Base-by-base conservation (phyloP, 192 early-diverging fungal genomes). In the Coemansia interrupta region DNA sequence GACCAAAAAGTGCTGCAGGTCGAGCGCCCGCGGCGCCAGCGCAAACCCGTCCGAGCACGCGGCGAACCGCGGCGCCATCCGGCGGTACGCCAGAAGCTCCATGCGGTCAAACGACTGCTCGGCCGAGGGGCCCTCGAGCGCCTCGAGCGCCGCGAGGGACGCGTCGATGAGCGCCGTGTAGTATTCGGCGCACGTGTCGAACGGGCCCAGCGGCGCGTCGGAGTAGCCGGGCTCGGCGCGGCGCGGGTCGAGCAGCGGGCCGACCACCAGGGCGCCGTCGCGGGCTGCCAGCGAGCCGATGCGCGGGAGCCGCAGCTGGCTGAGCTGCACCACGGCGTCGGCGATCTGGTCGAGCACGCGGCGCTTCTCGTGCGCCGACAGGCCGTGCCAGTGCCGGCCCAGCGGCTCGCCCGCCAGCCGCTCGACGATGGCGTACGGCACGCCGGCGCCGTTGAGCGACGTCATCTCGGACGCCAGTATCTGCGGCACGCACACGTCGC, bases 21-120 rank as follows among this genome's bases (percentile, higher is more conserved):
- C 73, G 10, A 76, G 53, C 38, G 38, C 60, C 39, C 65, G 63
- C n/a, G 67, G 73, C 73, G 66, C 66, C 55, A 76, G 52, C 22
- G 58, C 73, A 62, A 70, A 76, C 17, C 15, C 26, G 15, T 29
- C 17, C 8, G n/a, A 22, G 3, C 19, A 14, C 17, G 29, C 0
- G 14, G 26, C 13, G 29, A 51, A 51, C n/a, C 4, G 24, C n/a
- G 29, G 1, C 1, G 9, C 49, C 23, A 51, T 13, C 24, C 29
- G 24, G 24, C 24, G 10, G 28, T 76, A 70, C 6, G 51, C 44
- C 22, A 51, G 43, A 0, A 76, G 58, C 46, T 76, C 73, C 13
- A 69, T 66, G 2, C 28, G 49, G 30, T 64, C 60, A 20, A 69
- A 22, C 15, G 64, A 63, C 3, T 53, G 68, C 28, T 56, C 67